Base-by-base conservation (phyloP, 2,329 filamentous ascomycete genomes). In the Cercospora zeina region DNA sequence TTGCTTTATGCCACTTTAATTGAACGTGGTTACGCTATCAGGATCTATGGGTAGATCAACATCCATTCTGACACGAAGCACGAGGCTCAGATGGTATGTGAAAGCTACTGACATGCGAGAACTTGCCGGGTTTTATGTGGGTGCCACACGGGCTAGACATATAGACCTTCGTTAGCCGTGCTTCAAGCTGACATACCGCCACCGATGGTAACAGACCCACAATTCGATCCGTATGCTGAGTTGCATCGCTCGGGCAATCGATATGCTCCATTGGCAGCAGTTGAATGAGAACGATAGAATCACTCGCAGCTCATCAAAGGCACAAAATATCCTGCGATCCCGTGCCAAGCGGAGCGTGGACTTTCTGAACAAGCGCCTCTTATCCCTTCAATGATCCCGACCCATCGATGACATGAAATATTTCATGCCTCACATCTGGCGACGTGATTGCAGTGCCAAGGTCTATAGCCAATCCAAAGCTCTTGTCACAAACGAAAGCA, bases 401-500 rank as follows among this genome's bases (percentile, higher is more conserved):
- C 47, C 50, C 65, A 16, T 60, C 65, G 16, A 66, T 64, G 6
- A 64, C 53, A 3, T 70, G 70, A 68, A 68, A 68, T 58, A 62
- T 71, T 21, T 57, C 71, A 49, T 63, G 66, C 27, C 39, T 71
- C 30, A 36, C 63, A 2, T 66, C 64, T 3, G 68, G 69, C 21
- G 66, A 68, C 10, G 66, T 70, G 42, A 64, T 63, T n/a, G 66
- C 53, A 39, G 50, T 9, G 33, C 39, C 54, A 66, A 69, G 61
- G 67, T 70, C 10, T 68, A 6, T 69, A 71, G 90, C 30, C 86
- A 89, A 68, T 96, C 97, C 83, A 91, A 91, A 76, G 91, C 91
- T 0, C 82, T 97, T 3, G 91, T 96, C 30, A 92, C 88, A 70
- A 92, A 96, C 73, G 91, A 96, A 69, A 92, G 92, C 53, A 88